Evolutionary conservation across 345 rosid genomes (phyloP), one percentile per base, ranked within the genome.

Genomic region (Salix exigua): DNA sequence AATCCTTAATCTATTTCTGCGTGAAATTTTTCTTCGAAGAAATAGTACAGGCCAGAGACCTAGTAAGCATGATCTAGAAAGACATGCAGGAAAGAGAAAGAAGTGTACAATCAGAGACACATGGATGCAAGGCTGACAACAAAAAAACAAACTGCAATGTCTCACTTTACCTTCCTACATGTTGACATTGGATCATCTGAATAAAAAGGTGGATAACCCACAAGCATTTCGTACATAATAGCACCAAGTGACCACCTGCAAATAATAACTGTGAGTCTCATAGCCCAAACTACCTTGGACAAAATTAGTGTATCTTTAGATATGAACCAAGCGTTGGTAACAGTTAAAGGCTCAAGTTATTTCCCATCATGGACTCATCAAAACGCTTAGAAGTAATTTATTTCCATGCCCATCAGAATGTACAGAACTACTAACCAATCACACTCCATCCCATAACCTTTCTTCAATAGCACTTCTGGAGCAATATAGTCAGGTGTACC

Each of bases 171-270:
- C 97, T 93, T 94, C 78, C 96, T 87, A 86, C 99, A 93, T 14
- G 97, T 93, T 78, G 97, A 88, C 98, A 93, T 89, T 3, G 99
- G 96, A 83, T 93, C 98, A 82, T 95, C 99, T n/a, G 99, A 93
- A 81, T 95, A 93, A 81, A 95, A 93, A 40, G 99, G 99, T 1
- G 98, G 98, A 84, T 95, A 95, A 4, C 98, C 99, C 71, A 91
- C 94, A 4, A 95, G 93, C 98, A 95, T 95, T 85, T 95, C 98
- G 70, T 85, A 95, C 97, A 91, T 95, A 61, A 93, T 95, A 64
- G 99, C 99, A 72, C 99, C 99, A 64, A 95, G 92, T 62, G 98
- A 95, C 99, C 99, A 95, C 99, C 97, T 92, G 82, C 42, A 66
- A 53, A 83, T 82, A 75, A 80, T 75, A 61, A 69, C 31, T 31